Evolutionary conservation across 1,139 yeast genomes (phyloP), one percentile per base, ranked within the genome.

Genomic region (Candida tunisiensis): DNA sequence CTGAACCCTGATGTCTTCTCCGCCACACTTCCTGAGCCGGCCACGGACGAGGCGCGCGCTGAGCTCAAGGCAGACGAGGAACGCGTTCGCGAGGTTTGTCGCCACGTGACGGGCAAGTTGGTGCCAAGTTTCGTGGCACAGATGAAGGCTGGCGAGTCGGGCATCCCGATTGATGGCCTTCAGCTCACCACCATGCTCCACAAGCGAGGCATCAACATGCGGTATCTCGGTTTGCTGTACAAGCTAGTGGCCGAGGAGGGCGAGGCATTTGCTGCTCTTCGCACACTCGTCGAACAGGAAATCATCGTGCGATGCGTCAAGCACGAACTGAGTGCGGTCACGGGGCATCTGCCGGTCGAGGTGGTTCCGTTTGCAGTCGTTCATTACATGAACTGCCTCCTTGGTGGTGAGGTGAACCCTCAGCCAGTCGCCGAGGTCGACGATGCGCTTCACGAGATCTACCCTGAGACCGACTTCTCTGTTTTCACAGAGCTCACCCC

Each of bases 1-100:
- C 61, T 83, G 47, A 77, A 83, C 47, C 85, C 94, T 3, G 95
- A 88, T 54, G 78, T 80, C 2, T n/a, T n/a, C n/a, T 77, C 73
- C 42, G 54, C 68, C 31, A 37, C 43, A 10, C 34, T 42, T 13
- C 54, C 65, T 14, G 55, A 55, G 23, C 62, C 57, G 29, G 14
- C 62, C 11, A 49, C 57, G 15, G 61, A 60, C 23, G 58, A 53
- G 19, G 42, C 45, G 16, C 49, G 47, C 8, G 37, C 38, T 15
- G 47, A 50, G 34, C 45, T 54, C 31, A 52, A 45, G 9, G 57
- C 55, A 16, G 71, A 70, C 37, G 85, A 78, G 44, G 69, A 65
- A 33, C 57, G 56, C 5, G 88, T 79, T 16, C 64, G 77, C 36
- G 74, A 69, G 28, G 65, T 80, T 23, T 74, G 93, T 16, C 58